Evolutionary conservation across 2,329 filamentous ascomycete species (phyloP), one percentile per base, ranked within the genome.

Genomic region (Hypoxylon sp.): DNA sequence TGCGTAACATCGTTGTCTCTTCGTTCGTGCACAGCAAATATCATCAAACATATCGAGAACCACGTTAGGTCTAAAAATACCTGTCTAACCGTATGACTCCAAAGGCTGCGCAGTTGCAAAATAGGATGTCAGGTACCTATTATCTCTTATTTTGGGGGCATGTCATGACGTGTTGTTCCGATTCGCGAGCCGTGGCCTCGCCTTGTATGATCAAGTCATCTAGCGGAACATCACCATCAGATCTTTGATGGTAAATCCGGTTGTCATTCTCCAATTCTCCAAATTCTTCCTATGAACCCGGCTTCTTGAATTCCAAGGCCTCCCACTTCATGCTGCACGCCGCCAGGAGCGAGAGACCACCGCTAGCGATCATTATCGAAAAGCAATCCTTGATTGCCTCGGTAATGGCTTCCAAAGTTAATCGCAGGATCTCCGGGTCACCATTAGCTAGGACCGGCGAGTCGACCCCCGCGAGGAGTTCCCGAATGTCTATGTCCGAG

Each of bases 241-340:
- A 35, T 46, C 48, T 44, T 42, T 50, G 58, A 24, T 44, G 47
- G 14, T 35, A n/a, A n/a, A n/a, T 22, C 24, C 31, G 52, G 3
- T 48, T 24, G 3, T 8, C 31, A 58, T 37, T 33, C 13, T 13
- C 44, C 19, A 13, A 3, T 42, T 14, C 31, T 33, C 8, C 17
- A 14, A 29, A 3, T 14, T 47, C 3, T 13, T 57, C 53, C 11
- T 47, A 11, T 6, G 14, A 9, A 11, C 8, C 14, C 10, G 61
- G n/a, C 22, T 54, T 37, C 22, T 51, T 52, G 58, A 78, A 77
- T 13, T 74, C 67, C 17, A 78, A 44, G 19, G 74, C 74, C 58
- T 79, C 77, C 61, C 73, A 71, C 24, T 72, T 74, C 76, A 79
- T 77, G n/a, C 67, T 65, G 11, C 70, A 71, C 0, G 74, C 76